phyloP scores from a whole-genome alignment of 192 early-diverging fungal species.

The Paraglomus brasilianum region DNA sequence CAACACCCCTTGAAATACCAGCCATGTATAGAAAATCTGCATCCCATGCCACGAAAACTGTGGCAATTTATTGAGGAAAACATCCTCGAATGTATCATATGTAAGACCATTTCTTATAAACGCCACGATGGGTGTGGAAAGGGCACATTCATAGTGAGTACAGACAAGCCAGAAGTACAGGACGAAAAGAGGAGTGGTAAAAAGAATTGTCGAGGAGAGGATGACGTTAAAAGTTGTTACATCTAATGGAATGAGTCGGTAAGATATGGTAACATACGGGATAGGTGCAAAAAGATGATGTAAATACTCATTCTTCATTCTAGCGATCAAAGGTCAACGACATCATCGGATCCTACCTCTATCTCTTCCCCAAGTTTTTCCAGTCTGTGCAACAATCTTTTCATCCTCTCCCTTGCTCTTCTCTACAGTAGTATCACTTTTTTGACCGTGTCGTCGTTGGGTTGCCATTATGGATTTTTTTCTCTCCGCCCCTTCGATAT shows the following conservation, averaged over 20 bases:
- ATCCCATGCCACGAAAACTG: slow-evolving; percentile 47
- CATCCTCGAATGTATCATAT: slow-evolving; percentile 34
- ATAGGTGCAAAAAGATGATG: not conserved
- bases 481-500: no score
- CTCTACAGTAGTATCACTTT: no score
- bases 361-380: slow-evolving; percentile 75
- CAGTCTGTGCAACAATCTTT: slow-evolving; percentile 47
- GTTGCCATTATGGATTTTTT: no score
- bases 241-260: slow-evolving; percentile 33
- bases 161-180: slow-evolving; percentile 70
- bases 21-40: slow-evolving; percentile 62
- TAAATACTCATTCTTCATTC: not conserved
- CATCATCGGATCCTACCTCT: slow-evolving; percentile 47
- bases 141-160: slow-evolving; percentile 61
- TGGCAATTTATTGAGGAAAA: slow-evolving; percentile 45
- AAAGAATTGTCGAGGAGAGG: slow-evolving; percentile 55
- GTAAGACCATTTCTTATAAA: slow-evolving; percentile 34
- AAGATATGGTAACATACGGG: not conserved
- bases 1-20: slow-evolving; percentile 65
- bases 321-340: not conserved
- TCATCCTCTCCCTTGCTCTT: no score
- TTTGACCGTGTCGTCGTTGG: no score
- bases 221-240: slow-evolving; percentile 51
- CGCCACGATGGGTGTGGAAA: slow-evolving; percentile 53
- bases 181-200: slow-evolving; percentile 62